Evolutionary conservation across 345 rosid genomes (phyloP).

Genomic region (Heritiera littoralis): DNA sequence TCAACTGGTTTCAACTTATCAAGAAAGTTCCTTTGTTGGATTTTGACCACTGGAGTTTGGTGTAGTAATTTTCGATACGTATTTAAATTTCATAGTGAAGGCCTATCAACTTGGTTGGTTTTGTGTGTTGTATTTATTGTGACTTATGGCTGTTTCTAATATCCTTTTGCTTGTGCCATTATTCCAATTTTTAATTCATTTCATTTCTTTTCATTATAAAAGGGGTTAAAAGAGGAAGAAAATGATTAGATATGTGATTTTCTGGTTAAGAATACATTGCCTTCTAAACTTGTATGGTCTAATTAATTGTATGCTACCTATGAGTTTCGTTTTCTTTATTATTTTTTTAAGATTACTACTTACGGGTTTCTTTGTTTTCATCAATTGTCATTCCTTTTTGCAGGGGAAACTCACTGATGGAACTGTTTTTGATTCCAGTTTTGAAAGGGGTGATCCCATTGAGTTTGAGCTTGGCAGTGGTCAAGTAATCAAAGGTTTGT

Average conservation of each 20-base stretch:
- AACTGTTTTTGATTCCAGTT: slow-evolving; percentile 93
- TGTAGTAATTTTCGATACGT: not conserved
- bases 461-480: slow-evolving; percentile 94
- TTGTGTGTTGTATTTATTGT: not conserved
- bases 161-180: not conserved
- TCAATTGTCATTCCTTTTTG: not conserved
- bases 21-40: not conserved
- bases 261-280: not conserved
- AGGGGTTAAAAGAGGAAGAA: not conserved
- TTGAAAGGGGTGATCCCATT: slow-evolving; percentile 95
- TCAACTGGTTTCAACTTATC: not conserved
- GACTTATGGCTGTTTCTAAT: not conserved
- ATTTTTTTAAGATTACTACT: no score
- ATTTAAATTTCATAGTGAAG: not conserved
- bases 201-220: not conserved
- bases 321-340: not conserved
- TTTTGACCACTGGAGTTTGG: not conserved
- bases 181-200: not conserved
- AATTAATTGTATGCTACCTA: not conserved
- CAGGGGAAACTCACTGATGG: slow-evolving; percentile 97
- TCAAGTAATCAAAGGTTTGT: slow-evolving; percentile 86
- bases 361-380: slow-evolving; percentile 8
- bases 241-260: not conserved
- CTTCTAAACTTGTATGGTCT: not conserved
- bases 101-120: not conserved